Conservation (phyloP, 2,329 filamentous ascomycete species). For the Domatiomyces catenatus region DNA sequence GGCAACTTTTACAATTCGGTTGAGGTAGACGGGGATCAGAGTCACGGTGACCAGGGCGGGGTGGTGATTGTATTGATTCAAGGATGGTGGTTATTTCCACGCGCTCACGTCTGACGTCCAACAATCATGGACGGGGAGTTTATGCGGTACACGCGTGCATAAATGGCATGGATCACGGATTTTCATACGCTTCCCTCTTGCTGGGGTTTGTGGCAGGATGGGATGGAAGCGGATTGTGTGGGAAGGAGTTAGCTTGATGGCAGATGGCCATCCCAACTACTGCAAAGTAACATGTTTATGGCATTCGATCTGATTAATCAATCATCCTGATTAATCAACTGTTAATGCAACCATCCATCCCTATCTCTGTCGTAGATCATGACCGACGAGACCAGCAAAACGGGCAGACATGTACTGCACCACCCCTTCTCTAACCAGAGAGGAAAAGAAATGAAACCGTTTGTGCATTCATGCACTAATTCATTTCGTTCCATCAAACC, state of each 20-base stretch:
- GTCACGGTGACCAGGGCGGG: neutral
- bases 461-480: too few species aligned
- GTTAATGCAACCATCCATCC: too few species aligned
- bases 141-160: neutral
- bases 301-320: too few species aligned
- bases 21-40: neutral
- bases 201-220: neutral
- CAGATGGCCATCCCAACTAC: neutral
- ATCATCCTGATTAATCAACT: too few species aligned
- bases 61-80: neutral
- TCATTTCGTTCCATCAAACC: too few species aligned
- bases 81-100: neutral
- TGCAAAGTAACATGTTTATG: neutral
- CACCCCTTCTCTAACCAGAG: neutral
- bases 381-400: too few species aligned
- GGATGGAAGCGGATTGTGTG: neutral
- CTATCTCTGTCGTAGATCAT: neutral
- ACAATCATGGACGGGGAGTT: neutral
- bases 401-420: neutral
- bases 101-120: neutral
- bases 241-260: neutral
- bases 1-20: neutral
- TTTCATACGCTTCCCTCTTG: too few species aligned
- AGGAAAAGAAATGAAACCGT: too few species aligned
- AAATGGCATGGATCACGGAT: too few species aligned